Base-by-base conservation (phyloP, 768 basidiomycete genomes). In the Leccinum olivaceopallidum region DNA sequence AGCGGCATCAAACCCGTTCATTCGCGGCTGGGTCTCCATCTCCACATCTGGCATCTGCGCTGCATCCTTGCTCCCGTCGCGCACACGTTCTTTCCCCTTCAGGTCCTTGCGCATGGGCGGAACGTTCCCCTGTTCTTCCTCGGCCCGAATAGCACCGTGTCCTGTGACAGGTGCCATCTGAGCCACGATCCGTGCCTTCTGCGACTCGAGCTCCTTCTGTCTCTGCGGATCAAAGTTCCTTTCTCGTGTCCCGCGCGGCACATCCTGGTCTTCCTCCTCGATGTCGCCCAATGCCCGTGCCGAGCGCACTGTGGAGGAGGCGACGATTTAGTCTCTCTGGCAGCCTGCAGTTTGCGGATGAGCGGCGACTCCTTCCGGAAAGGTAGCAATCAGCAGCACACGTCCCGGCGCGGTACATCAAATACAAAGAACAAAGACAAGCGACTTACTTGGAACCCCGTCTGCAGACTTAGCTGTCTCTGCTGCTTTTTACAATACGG, bases 181-280 rank as follows among this genome's bases (percentile, higher is more conserved):
- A 53, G 92, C 91, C 2, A 96, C 94, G 60, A 96, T 95, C 58
- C 94, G 81, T 53, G 94, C 94, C 76, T 96, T 96, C 76, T 95
- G 94, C 12, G 85, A 85, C 72, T 94, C 94, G 39, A 95, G 77
- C 75, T 94, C 92, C 75, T 93, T 90, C 77, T 76, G 79, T 61
- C 82, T 67, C 55, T 78, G 74, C 58, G 77, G 71, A 61, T 80
- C 79, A 62, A 76, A 75, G 36, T 76, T 76, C 61, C 72, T 76
- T 64, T 74, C 78, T 51, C 67, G 69, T 56, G 68, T 73, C 61
- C 79, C 77, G 63, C 68, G 83, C 72, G 77, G 71, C 4, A 61
- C 67, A 14, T 77, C 78, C 7, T 69, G 75, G 32, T 79, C 78
- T 52, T 79, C 80, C 51, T 76, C 78, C 44, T 79, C 77, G 49